These are phyloP conservation scores for Myriosclerotinia duriaeana DNA, from an alignment of 2,329 filamentous ascomycete genomes.

Conservation along the genomic window DNA sequence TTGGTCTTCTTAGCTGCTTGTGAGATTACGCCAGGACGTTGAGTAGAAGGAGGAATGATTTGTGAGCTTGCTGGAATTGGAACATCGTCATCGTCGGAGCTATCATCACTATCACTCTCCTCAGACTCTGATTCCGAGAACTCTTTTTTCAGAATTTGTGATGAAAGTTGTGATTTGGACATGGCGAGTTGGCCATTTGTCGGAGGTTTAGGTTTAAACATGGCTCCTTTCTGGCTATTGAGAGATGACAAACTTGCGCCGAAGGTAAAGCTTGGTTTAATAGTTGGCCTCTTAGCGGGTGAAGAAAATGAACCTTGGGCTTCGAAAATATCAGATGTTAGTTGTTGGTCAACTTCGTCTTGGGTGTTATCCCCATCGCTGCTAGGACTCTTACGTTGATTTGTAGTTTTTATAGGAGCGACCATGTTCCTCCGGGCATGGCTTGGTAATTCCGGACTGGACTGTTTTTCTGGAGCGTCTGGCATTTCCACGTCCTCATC, in stretches of 20 bases:
- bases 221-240: conserved; percentile 24
- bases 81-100: conserved; percentile 9
- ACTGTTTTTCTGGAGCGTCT: conserved; percentile 25
- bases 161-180: conserved; percentile 20
- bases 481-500: conserved; percentile 17
- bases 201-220: conserved; percentile 20
- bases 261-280: conserved; percentile 30
- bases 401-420: conserved; percentile 18
- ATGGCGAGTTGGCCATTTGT: conserved; percentile 18
- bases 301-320: conserved; percentile 23
- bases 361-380: conserved; percentile 32
- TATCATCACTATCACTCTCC: conserved; percentile 28
- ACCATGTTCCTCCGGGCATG: conserved; percentile 19
- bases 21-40: neutral
- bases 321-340: conserved; percentile 38
- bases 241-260: conserved; percentile 33
- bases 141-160: conserved; percentile 22
- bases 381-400: conserved; percentile 31
- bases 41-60: conserved; percentile 7
- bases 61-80: conserved; percentile 6
- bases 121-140: conserved; percentile 29
- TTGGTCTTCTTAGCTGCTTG: neutral
- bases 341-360: conserved; percentile 37
- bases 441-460: conserved; percentile 21
- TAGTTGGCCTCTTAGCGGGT: conserved; percentile 25